A percentile compares a stretch with the other conserved stretches of the same genome.
These are phyloP conservation scores for Macroventuria anomochaeta DNA, from an alignment of 2,329 filamentous ascomycete species.

Conservation along the genomic window DNA sequence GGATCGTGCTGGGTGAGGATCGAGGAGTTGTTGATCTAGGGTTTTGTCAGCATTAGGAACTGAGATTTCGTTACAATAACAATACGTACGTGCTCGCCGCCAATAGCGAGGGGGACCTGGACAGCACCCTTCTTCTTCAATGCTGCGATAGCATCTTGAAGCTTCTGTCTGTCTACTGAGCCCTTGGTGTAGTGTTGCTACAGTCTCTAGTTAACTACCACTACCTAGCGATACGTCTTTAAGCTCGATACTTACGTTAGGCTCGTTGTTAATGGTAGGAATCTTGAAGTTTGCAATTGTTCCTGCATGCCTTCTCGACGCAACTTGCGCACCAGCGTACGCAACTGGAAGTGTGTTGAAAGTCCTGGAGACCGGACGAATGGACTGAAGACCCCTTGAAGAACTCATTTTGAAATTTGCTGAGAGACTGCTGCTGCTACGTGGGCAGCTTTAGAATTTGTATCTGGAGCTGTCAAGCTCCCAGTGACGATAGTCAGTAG, in stretches of 20 bases:
- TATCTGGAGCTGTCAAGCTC: conserved; percentile 28
- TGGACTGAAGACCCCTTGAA: conserved; percentile 40
- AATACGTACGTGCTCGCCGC: conserved; percentile 73
- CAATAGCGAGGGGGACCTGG: conserved; percentile 82
- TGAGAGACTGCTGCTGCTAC: background rate
- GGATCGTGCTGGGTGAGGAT: conserved; percentile 80
- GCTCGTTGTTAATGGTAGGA: conserved; percentile 87
- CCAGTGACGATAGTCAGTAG: conserved; percentile 22
- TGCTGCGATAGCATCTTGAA: conserved; percentile 74
- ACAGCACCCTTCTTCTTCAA: conserved; percentile 73
- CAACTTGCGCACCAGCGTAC: conserved; percentile 31
- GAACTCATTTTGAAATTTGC: conserved; percentile 37
- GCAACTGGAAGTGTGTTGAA: conserved; percentile 32
- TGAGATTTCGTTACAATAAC: background rate
- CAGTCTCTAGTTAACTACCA: conserved; percentile 14
- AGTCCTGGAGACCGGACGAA: conserved; percentile 38
- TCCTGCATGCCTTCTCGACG: conserved; percentile 49
- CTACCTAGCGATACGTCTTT: rapidly evolving
- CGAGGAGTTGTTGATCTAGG: conserved; percentile 69
- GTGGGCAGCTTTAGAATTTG: conserved; percentile 27
- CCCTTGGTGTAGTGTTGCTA: conserved; percentile 90
- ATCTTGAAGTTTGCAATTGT: conserved; percentile 86
- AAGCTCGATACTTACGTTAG: conserved; percentile 72
- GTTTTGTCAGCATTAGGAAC: conserved; percentile 23
- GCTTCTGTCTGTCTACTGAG: conserved; percentile 76